These are phyloP conservation scores for Alnus glutinosa DNA, from an alignment of 306 rosid genomes.

Conservation along the genomic window DNA sequence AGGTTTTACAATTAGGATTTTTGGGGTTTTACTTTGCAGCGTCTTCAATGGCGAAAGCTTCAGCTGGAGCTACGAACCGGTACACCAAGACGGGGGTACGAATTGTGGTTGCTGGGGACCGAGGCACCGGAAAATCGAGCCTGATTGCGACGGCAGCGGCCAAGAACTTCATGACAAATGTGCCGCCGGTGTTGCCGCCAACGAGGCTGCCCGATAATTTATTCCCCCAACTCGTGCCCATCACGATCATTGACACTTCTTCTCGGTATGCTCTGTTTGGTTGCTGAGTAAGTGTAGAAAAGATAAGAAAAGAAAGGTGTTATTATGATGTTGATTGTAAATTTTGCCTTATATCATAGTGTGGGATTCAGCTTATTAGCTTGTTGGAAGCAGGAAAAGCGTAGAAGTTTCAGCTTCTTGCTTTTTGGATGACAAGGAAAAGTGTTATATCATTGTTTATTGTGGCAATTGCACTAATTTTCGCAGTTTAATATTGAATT, in stretches of 20 bases:
- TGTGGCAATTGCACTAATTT: not conserved
- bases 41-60: constrained; percentile 61
- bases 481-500: constrained; percentile 4
- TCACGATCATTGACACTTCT: constrained; percentile 87
- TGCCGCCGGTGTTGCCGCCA: constrained; percentile 79
- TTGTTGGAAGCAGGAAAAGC: not conserved
- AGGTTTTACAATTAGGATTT: constrained; percentile 19
- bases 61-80: constrained; percentile 49
- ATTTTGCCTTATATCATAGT: not conserved
- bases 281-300: not conserved
- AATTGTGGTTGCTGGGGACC: constrained; percentile 94
- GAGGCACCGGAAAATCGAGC: constrained; percentile 88
- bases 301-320: not conserved
- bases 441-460: not conserved
- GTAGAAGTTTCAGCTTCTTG: not conserved
- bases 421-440: no score
- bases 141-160: constrained; percentile 84
- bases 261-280: constrained; percentile 56
- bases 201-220: constrained; percentile 80
- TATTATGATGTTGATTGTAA: not conserved
- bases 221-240: constrained; percentile 84
- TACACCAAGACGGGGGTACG: constrained; percentile 66
- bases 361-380: not conserved
- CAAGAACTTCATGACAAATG: constrained; percentile 67
- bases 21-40: constrained; percentile 22